phyloP scores from a whole-genome alignment of 1,284 basidiomycete genomes.

The Omphalotus olearius region DNA sequence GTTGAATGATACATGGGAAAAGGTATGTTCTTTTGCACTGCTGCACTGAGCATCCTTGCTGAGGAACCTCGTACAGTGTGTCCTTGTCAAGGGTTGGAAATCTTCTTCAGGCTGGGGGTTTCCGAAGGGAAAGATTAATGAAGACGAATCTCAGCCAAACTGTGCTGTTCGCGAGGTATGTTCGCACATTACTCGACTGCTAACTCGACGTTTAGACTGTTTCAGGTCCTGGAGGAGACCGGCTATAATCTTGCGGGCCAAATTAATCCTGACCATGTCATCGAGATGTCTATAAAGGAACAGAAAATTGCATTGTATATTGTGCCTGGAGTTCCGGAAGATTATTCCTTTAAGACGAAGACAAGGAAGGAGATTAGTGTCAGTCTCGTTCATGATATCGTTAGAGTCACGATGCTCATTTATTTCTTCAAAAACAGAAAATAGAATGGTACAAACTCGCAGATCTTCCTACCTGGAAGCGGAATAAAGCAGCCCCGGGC shows the following conservation, averaged over 20 bases:
- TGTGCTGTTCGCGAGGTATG: constrained; percentile 90
- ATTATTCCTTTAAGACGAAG: constrained; percentile 87
- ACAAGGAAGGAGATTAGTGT: constrained; percentile 99
- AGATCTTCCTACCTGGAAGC: constrained; percentile 93
- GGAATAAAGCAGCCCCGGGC: constrained; percentile 65
- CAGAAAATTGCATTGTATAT: constrained; percentile 91
- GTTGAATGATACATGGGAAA: constrained; percentile 88
- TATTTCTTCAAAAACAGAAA: constrained; percentile 48
- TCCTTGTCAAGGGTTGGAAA: constrained; percentile 98
- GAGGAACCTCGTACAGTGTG: constrained; percentile 49
- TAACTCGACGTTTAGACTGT: constrained; percentile 9
- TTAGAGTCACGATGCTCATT: constrained; percentile 14
- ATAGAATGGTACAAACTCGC: constrained; percentile 94
- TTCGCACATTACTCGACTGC: constrained; percentile 3
- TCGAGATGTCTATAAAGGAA: constrained; percentile 88
- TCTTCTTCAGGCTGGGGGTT: constrained; percentile 96
- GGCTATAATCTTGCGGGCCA: constrained; percentile 82
- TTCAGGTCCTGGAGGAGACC: constrained; percentile 85
- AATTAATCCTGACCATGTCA: constrained; percentile 67
- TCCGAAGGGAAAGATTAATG: constrained; percentile 98
- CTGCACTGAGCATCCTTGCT: neutral
- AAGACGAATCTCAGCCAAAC: constrained; percentile 77
- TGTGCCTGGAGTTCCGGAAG: constrained; percentile 87
- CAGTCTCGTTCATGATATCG: constrained; percentile 31
- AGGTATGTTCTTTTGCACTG: constrained; percentile 51